Conservation (phyloP, 2,329 filamentous ascomycete genomes). For the Penicillium sclerotigenum region DNA sequence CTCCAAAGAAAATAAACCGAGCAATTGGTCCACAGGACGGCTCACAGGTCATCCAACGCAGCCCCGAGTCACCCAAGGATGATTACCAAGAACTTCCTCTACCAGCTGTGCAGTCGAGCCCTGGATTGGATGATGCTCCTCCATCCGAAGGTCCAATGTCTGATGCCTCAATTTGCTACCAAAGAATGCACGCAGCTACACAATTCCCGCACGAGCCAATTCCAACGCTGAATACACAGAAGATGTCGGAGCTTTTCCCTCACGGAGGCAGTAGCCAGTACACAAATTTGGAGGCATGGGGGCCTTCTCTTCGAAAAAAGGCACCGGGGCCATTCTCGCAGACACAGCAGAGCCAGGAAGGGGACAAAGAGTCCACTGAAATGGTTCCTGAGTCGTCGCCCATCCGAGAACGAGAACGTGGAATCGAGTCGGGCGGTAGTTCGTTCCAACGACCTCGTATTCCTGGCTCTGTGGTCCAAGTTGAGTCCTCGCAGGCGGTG, state of each 20-base stretch:
- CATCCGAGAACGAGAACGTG: slow-evolving; percentile 19
- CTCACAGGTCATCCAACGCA: slow-evolving; percentile 4
- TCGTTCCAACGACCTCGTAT: slow-evolving; percentile 19
- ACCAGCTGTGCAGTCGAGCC: slow-evolving; percentile 20
- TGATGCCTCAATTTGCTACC: slow-evolving; percentile 40
- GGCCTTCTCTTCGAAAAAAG: slow-evolving; percentile 3
- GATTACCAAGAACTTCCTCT: slow-evolving; percentile 36
- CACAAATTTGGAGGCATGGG: slow-evolving; percentile 2
- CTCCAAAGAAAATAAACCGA: not conserved
- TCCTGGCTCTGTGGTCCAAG: slow-evolving; percentile 35
- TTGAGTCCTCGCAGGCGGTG: slow-evolving; percentile 42
- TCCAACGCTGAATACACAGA: slow-evolving; percentile 36
- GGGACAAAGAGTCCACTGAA: slow-evolving; percentile 28
- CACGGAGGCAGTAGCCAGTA: slow-evolving; percentile 24
- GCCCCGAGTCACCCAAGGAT: slow-evolving; percentile 15
- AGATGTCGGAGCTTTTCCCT: slow-evolving; percentile 40
- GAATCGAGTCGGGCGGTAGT: slow-evolving; percentile 1
- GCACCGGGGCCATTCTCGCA: slow-evolving; percentile 17
- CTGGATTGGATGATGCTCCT: slow-evolving; percentile 25
- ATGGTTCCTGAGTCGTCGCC: slow-evolving; percentile 44
- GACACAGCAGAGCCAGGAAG: slow-evolving; percentile 22
- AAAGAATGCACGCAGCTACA: slow-evolving; percentile 34
- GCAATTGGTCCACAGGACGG: not conserved
- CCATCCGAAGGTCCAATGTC: slow-evolving; percentile 30
- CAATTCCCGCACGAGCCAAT: slow-evolving; percentile 39